Evolutionary conservation across 106 monocot genomes (phyloP).

Genomic region (Dendrobium huoshanense): DNA sequence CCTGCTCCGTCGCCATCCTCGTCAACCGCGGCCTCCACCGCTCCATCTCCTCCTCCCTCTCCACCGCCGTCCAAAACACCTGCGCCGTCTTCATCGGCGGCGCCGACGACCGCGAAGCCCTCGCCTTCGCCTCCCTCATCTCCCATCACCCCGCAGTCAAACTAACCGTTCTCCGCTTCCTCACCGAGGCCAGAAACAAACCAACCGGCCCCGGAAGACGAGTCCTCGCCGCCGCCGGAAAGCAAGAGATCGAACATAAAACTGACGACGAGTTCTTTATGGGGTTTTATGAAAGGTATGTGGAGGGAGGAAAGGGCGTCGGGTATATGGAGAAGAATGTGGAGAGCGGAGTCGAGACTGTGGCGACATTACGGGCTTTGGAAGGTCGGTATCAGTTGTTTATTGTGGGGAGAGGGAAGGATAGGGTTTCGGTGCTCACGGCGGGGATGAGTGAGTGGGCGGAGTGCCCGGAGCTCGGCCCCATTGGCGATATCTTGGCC

Average conservation of each 20-base stretch:
- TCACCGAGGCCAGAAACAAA: constrained; percentile 23
- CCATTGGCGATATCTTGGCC: constrained; percentile 52
- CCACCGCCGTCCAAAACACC: constrained; percentile 7
- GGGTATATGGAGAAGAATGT: constrained; percentile 75
- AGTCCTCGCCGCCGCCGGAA: not conserved
- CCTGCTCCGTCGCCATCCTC: constrained; percentile 70
- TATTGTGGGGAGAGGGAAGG: constrained; percentile 46
- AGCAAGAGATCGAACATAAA: constrained; percentile 39
- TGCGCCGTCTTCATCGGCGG: constrained; percentile 76
- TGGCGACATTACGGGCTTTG: constrained; percentile 34
- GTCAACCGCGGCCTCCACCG: constrained; percentile 54
- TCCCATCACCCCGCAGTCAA: constrained; percentile 29
- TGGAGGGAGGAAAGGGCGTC: constrained; percentile 20
- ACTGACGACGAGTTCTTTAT: constrained; percentile 67
- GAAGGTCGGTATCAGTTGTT: constrained; percentile 45
- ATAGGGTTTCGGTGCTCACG: constrained; percentile 37
- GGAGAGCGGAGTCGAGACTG: constrained; percentile 42
- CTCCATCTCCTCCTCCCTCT: not conserved
- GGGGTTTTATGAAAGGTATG: constrained; percentile 45
- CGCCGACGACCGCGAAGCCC: constrained; percentile 74
- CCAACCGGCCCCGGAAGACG: constrained; percentile 5
- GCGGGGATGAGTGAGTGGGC: constrained; percentile 61
- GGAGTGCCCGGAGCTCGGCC: constrained; percentile 63
- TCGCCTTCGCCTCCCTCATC: constrained; percentile 35
- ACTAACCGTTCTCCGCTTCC: constrained; percentile 48